Evolutionary conservation across 371 early-diverging fungal species (phyloP).

Genomic region (Zancudomyces culisetae): DNA sequence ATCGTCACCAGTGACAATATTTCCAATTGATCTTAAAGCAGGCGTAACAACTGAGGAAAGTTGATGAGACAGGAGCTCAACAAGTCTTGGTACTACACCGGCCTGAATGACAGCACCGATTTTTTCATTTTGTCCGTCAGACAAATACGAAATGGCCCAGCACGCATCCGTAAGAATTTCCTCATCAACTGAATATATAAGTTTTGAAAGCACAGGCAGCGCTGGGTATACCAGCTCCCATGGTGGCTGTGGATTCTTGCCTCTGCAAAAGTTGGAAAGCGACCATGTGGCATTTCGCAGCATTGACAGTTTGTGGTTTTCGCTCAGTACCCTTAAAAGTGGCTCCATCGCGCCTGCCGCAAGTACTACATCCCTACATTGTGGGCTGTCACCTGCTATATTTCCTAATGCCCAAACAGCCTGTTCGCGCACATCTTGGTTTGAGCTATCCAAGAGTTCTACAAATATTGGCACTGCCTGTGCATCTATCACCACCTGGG

Average conservation of each 20-base stretch:
- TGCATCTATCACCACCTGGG: slow-evolving; percentile 80
- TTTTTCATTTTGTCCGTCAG: slow-evolving; percentile 86
- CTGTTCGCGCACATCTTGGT: slow-evolving; percentile 93
- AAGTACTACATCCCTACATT: slow-evolving; percentile 87
- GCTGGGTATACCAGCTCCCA: slow-evolving; percentile 75
- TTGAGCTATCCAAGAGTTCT: slow-evolving; percentile 65
- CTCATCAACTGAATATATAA: slow-evolving; percentile 76
- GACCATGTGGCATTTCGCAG: slow-evolving; percentile 99
- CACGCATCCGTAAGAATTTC: slow-evolving; percentile 96
- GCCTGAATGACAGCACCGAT: slow-evolving; percentile 92
- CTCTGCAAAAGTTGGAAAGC: slow-evolving; percentile 96
- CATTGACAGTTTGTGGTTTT: slow-evolving; percentile 77
- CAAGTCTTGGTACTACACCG: slow-evolving; percentile 83
- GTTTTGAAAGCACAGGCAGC: slow-evolving; percentile 69
- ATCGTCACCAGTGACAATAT: slow-evolving; percentile 99
- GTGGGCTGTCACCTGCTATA: slow-evolving; percentile 97
- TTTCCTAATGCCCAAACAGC: slow-evolving; percentile 99
- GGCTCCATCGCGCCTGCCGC: slow-evolving; percentile 65
- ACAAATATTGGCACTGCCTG: slow-evolving; percentile 91
- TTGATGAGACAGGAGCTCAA: slow-evolving; percentile 74
- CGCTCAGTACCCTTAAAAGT: slow-evolving; percentile 64
- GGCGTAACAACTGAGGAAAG: slow-evolving; percentile 86
- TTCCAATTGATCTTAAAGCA: slow-evolving; percentile 94
- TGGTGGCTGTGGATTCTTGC: slow-evolving; percentile 89
- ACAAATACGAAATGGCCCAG: slow-evolving; percentile 99